Evolutionary conservation across 495 filamentous ascomycete genomes (phyloP), one percentile per base, ranked within the genome.

Genomic region (Penicillium arizonense): DNA sequence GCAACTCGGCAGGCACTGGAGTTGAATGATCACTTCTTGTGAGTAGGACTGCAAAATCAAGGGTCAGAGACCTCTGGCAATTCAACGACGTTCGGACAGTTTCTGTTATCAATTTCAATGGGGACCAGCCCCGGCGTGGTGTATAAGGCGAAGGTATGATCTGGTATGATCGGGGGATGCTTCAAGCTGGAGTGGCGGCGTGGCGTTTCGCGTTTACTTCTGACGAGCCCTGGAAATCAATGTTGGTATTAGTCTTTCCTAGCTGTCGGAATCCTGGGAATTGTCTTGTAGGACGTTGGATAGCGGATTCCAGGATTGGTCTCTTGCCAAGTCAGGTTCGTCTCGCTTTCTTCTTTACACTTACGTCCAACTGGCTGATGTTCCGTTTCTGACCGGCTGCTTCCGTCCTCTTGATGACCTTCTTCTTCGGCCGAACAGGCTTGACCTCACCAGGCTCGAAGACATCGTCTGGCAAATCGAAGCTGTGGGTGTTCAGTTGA

Each of bases 401-500:
- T 33, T 73, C 68, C 52, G 59, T 44, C 44, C 65, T 76, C 62
- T 79, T 83, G 32, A 67, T 47, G 26, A 72, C 77, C 74, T 85
- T 91, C 64, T 82, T 85, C 67, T 80, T 81, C 20, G 85, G 80
- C 47, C 80, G 84, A 5, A 67, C 58, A 12, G 89, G 88, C 56
- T 82, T 87, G 21, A 71, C 73, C 69, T 98, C 94, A 53, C 91
- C 91, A 4, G 84, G 71, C 52, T 85, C 79, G 67, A 98, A 98
- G 1, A 97, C 85, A 67, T 98, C 91, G 46, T 86, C 83, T 16
- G 94, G 95, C 16, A 98, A 77, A 63, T 90, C 87, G 61, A 85
- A 89, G 65, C 91, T 96, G 47, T 5, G 59, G 33, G 33, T 38
- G 62, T 52, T 62, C 65, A 35, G 35, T 26, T 23, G 54, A 23